Conservation (phyloP, 164 flowering plant genomes). For the Sedum album region DNA sequence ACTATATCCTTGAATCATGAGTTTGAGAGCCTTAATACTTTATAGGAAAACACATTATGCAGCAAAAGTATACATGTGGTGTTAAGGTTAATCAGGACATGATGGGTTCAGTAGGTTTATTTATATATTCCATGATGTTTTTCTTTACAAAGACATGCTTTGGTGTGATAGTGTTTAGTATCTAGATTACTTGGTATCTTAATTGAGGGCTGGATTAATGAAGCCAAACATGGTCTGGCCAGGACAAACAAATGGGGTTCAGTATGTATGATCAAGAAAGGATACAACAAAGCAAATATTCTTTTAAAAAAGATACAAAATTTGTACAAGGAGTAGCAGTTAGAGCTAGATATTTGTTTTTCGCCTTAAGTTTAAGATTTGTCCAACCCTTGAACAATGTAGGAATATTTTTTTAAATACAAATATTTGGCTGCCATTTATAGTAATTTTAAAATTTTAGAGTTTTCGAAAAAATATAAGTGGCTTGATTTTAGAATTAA, state of each 20-base stretch:
- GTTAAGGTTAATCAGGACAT: neutral
- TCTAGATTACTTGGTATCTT: neutral
- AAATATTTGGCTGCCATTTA: no score
- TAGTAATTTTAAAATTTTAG: no score
- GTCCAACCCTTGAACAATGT: no score
- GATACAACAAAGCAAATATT: no score
- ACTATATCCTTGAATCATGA: neutral
- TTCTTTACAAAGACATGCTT: neutral
- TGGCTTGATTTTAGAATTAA: no score
- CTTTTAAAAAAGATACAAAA: no score
- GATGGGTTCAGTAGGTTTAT: neutral
- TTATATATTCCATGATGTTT: neutral
- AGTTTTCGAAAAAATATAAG: no score
- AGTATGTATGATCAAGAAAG: neutral
- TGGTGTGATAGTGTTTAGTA: neutral
- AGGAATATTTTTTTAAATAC: no score
- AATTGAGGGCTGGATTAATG: neutral
- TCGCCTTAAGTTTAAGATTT: no score
- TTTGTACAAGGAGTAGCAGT: no score
- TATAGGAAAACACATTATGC: neutral
- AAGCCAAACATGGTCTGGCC: neutral
- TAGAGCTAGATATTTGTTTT: no score
- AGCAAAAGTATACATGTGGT: neutral
- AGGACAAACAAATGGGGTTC: neutral
- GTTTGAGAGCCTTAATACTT: neutral